Evolutionary conservation across 106 monocot species (phyloP), one percentile per base, ranked within the genome.

Genomic region (Phalaenopsis equestris): DNA sequence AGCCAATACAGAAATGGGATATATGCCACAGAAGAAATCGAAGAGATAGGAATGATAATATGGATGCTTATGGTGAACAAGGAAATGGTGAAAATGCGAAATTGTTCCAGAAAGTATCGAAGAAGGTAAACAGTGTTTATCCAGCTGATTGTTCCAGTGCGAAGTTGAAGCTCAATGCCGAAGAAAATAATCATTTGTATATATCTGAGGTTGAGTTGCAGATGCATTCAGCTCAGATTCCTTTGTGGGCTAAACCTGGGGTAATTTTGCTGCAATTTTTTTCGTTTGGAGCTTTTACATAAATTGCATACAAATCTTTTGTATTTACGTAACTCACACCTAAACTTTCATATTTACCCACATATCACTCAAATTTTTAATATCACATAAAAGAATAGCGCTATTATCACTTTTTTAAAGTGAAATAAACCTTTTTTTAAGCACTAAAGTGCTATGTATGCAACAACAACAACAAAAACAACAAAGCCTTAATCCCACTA

Each of bases 1-100:
- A 97, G 76, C 87, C 94, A 65, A 78, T 97, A 67, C 90, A 94
- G 80, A 97, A 97, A 67, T 97, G 96, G 96, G 96, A 97, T 87
- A 73, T 97, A 58, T 97, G 96, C 76, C 83, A 92, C 75, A 96
- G 87, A 77, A 76, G 78, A 67, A 94, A 89, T 42, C 90, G 94
- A 87, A 91, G 90, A 80, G 92, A 94, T 83, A 77, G 82, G 9
- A 84, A 72, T 21, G 87, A 90, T 65, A 90, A 74, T 87, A 70
- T 89, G 72, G 92, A 96, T 79, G 88, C 89, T 14, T 94, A 94
- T 89, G 86, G 90, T 76, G 94, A 94, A 80, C 90, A 90, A 85
- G 86, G 85, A 46, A 85, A 82, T 86, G 93, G 82, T 70, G 90
- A 89, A 48, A 83, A 58, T 74, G 67, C 78, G 3, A 89, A 84